These are phyloP conservation scores for Knufia petricola DNA, from an alignment of 2,329 filamentous ascomycete species.

Conservation along the genomic window DNA sequence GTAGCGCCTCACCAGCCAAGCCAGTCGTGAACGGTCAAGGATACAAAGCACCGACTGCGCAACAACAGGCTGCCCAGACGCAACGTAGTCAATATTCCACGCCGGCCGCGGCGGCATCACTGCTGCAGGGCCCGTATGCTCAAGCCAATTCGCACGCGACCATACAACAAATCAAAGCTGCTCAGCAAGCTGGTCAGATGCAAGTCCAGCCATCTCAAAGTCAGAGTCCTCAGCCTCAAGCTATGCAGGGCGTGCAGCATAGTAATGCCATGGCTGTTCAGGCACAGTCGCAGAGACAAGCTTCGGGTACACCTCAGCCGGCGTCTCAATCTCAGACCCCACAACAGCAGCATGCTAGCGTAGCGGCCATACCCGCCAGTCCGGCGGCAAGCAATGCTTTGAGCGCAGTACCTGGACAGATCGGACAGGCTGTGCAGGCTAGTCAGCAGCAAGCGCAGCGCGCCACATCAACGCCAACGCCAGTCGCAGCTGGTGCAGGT, in stretches of 20 bases:
- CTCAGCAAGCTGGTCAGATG: not conserved
- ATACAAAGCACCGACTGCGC: constrained; percentile 2
- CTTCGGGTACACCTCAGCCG: constrained; percentile 9
- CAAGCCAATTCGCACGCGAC: constrained; percentile 7
- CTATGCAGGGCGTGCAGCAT: not conserved
- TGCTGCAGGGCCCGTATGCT: constrained; percentile 1
- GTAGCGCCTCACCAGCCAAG: constrained; percentile 18
- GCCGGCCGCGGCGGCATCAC: not conserved
- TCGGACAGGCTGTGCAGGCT: not conserved
- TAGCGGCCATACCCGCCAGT: not conserved
- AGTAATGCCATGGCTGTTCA: not conserved
- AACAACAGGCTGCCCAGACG: not conserved
- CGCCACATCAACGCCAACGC: not conserved
- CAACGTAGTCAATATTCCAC: constrained; percentile 7
- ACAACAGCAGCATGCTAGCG: not conserved
- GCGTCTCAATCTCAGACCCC: not conserved
- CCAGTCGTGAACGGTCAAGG: constrained; percentile 18
- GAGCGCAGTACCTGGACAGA: not conserved
- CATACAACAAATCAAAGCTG: constrained; percentile 8
- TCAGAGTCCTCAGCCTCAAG: constrained; percentile 9
- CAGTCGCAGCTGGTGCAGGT: not conserved
- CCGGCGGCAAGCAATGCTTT: not conserved
- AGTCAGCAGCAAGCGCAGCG: not conserved
- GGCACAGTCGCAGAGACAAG: constrained; percentile 3
- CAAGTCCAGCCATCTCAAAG: not conserved